Evolutionary conservation across 129 eudicot species (phyloP), one percentile per base, ranked within the genome.

Genomic region (Dittrichia graveolens): DNA sequence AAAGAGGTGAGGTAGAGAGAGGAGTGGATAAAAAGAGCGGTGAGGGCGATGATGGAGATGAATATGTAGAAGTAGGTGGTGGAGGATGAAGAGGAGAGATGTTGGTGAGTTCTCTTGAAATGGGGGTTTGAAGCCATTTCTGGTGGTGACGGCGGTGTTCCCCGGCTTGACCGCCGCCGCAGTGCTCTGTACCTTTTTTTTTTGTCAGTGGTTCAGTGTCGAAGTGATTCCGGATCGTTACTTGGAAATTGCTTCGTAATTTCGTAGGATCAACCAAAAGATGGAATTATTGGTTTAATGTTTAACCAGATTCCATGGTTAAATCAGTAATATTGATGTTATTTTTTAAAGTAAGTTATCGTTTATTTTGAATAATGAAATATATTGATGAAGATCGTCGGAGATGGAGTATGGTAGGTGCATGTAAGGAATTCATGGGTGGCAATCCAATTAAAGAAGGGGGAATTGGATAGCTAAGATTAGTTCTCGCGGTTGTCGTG

Each of bases 51-150:
- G 52, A 88, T 82, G 8, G 88, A 80, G 78, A 83, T 52, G 62
- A 91, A 61, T 47, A 85, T 79, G 49, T 71, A 64, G 70, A 83
- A 75, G 55, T 91, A 80, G 61, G 81, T 34, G 46, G 66, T 61
- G 69, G 81, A 75, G 10, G 84, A 55, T 3, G 80, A 79, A 50
- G 72, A 31, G 3, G 80, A 16, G 12, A 54, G 42, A 39, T 61
- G 71, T 46, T 64, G 64, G 6, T n/a, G 39, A 47, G 74, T 42
- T 76, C 79, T 81, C 81, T 62, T 86, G 11, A 83, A 61, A 44
- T 78, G 85, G 78, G 70, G 78, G 64, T 75, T 80, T 43, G 80
- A 70, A 70, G 91, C 85, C 97, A 91, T 91, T 16, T 70, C 78
- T 41, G 61, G 81, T 45, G 43, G 60, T 54, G 56, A 37, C 18